Percentiles rank a stretch among this genome's conserved stretches.
Conservation (phyloP, 2,329 filamentous ascomycete genomes). For the Trichoderma oligosporum region DNA sequence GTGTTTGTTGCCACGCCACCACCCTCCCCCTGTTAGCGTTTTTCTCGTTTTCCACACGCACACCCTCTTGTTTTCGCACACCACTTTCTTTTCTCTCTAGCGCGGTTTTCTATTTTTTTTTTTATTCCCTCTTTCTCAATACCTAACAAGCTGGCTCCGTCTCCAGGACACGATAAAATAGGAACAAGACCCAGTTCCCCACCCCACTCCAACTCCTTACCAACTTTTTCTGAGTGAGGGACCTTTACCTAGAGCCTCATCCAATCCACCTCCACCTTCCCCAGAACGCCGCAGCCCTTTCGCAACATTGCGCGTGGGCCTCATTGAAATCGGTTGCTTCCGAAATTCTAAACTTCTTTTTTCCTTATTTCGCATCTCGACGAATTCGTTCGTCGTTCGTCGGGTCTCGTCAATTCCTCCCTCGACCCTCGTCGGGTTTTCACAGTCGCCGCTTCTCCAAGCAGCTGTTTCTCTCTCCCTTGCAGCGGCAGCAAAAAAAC, state of each 20-base stretch:
- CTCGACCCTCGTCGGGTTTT: not conserved
- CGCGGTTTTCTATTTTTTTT: not conserved
- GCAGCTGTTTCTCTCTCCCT: not conserved
- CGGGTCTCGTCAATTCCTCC: constrained; percentile 17
- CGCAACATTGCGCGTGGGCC: constrained; percentile 28
- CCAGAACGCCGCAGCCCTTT: constrained; percentile 30
- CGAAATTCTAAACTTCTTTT: not conserved
- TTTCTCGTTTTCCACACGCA: not conserved
- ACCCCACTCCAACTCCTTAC: constrained; percentile 47
- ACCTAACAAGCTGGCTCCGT: constrained; percentile 23
- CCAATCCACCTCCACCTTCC: constrained; percentile 30
- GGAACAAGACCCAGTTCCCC: constrained; percentile 44
- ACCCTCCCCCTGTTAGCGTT: constrained; percentile 11
- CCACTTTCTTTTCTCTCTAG: constrained; percentile 15
- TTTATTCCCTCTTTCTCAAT: constrained; percentile 16
- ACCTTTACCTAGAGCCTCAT: constrained; percentile 40
- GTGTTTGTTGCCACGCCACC: constrained; percentile 22
- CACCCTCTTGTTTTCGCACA: constrained; percentile 14
- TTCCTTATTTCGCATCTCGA: constrained; percentile 19
- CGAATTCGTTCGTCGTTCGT: not conserved
- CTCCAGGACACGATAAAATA: constrained; percentile 36
- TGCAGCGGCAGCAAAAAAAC: not conserved
- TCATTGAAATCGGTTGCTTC: constrained; percentile 7
- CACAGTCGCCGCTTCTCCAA: not conserved
- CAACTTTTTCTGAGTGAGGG: constrained; percentile 26